These are phyloP conservation scores for Pisolithus marmoratus DNA, from an alignment of 768 basidiomycete genomes.

Conservation along the genomic window DNA sequence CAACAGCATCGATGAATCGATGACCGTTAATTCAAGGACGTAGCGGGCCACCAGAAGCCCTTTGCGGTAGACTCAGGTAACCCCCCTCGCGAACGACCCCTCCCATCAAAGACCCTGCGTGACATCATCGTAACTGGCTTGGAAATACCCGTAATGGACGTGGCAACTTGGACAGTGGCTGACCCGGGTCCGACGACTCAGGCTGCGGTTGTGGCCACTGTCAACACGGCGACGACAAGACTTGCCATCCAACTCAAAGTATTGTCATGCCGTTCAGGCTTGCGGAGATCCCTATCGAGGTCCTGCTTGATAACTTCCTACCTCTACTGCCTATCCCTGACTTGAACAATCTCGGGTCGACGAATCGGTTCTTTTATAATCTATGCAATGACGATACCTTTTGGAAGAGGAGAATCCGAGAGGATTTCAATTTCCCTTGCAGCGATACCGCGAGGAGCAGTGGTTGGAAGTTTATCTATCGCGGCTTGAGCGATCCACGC, in stretches of 20 bases:
- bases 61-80: too few relatives aligned
- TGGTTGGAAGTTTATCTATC: constrained; percentile 81
- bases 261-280: constrained; percentile 32
- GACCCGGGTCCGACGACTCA: too few relatives aligned
- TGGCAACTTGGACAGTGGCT: too few relatives aligned
- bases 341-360: constrained; percentile 53
- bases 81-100: constrained; percentile 1
- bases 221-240: background rate
- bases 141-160: background rate
- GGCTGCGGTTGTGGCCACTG: background rate
- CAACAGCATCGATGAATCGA: too few relatives aligned
- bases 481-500: constrained; percentile 51
- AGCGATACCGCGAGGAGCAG: constrained; percentile 64
- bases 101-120: background rate
- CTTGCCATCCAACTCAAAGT: background rate
- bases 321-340: constrained; percentile 49
- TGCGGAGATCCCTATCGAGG: constrained; percentile 62
- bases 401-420: constrained; percentile 65
- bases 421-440: constrained; percentile 76
- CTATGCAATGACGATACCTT: constrained; percentile 68
- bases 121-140: constrained; percentile 9
- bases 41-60: too few relatives aligned
- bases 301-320: constrained; percentile 71
- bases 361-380: constrained; percentile 57
- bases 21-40: too few relatives aligned